Evolutionary conservation across 164 flowering plant genomes (phyloP).

Genomic region (Litsea cubeba): DNA sequence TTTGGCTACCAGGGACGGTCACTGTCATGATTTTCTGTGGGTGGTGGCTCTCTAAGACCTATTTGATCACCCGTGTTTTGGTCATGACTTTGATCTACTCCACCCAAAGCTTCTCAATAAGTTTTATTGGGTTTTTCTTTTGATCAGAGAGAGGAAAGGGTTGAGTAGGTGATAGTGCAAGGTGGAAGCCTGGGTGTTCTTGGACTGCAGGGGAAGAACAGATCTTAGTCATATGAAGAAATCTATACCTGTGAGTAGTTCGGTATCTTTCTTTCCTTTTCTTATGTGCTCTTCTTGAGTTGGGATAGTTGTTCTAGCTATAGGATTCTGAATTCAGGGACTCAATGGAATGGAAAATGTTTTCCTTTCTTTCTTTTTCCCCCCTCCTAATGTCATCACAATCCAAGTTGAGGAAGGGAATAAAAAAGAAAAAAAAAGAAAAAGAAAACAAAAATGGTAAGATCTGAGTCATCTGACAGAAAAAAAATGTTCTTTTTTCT

Average conservation of each 20-base stretch:
- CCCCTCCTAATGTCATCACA: no score
- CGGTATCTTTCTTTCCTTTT: background rate
- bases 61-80: constrained; percentile 32
- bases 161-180: constrained; percentile 2
- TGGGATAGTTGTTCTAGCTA: background rate
- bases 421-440: no score
- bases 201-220: constrained; percentile 19
- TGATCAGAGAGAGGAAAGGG: background rate
- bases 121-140: constrained; percentile 6
- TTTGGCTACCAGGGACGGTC: constrained; percentile 55
- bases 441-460: no score
- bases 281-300: background rate
- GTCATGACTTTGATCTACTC: constrained; percentile 19
- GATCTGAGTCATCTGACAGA: background rate
- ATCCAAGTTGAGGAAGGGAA: no score
- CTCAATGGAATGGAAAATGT: no score
- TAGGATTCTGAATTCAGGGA: background rate
- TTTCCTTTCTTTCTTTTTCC: no score
- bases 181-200: background rate
- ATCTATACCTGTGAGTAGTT: constrained; percentile 40
- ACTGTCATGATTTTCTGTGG: constrained; percentile 39
- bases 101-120: constrained; percentile 11
- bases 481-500: background rate
- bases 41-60: constrained; percentile 34
- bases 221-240: constrained; percentile 62